Percentiles rank a stretch among this genome's conserved stretches.
phyloP scores from a whole-genome alignment of 2,329 filamentous ascomycete species.

The Colletotrichum filicis region DNA sequence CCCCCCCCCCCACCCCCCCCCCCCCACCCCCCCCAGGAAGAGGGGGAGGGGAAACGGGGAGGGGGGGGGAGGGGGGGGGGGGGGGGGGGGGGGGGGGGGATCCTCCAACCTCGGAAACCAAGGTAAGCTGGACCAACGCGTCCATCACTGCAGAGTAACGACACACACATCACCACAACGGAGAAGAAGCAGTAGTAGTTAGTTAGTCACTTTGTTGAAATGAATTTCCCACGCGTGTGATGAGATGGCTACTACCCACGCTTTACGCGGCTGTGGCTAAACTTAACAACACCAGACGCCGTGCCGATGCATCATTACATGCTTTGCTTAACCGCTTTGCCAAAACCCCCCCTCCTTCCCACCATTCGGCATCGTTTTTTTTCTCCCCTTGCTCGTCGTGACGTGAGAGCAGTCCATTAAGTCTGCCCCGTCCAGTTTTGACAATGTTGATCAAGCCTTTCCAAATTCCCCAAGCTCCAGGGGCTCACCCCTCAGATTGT shows the following conservation, averaged over 20 bases:
- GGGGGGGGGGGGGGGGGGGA: slow-evolving; percentile 6
- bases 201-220: not conserved
- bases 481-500: not conserved
- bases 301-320: slow-evolving; percentile 34
- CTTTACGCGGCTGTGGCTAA: slow-evolving; percentile 30
- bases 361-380: not conserved
- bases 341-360: not conserved
- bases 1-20: too few species aligned
- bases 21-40: too few species aligned
- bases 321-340: slow-evolving; percentile 29
- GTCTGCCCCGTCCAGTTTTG: slow-evolving; percentile 14
- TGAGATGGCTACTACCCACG: slow-evolving; percentile 14
- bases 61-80: slow-evolving; percentile 3
- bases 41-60: too few species aligned
- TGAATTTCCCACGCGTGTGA: slow-evolving; percentile 8
- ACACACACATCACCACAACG: not conserved
- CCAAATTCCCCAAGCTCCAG: slow-evolving; percentile 12
- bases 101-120: not conserved
- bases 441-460: slow-evolving; percentile 11
- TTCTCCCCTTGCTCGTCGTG: not conserved
- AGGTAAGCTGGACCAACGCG: not conserved
- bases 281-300: slow-evolving; percentile 36
- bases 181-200: too few species aligned
- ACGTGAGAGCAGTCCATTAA: slow-evolving; percentile 9
- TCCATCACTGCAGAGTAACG: slow-evolving; percentile 8